Conservation (phyloP, 108 stramenopile species). For the Mayamaea pseudoterrestris region DNA sequence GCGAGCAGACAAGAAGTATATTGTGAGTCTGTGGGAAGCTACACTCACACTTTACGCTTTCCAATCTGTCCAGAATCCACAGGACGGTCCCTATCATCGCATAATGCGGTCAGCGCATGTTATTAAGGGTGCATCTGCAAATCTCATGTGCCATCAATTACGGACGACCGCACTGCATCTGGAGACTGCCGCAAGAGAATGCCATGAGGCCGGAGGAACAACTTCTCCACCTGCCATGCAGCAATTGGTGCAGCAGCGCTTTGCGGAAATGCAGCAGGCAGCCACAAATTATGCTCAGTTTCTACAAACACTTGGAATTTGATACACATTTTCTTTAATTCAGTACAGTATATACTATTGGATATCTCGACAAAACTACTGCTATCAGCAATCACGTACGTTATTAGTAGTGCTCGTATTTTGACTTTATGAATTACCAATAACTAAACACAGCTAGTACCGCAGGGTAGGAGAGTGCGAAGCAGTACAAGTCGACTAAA, state of each 20-base stretch:
- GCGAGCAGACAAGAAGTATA: too few relatives aligned
- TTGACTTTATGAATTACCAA: too few relatives aligned
- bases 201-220: constrained; percentile 17
- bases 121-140: constrained; percentile 87
- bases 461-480: too few relatives aligned
- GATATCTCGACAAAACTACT: too few relatives aligned
- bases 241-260: constrained; percentile 24
- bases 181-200: constrained; percentile 44
- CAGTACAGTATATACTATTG: too few relatives aligned
- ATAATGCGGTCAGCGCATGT: constrained; percentile 77
- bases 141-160: constrained; percentile 82
- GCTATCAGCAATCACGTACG: too few relatives aligned
- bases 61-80: constrained; percentile 27
- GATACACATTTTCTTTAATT: too few relatives aligned
- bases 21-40: background rate
- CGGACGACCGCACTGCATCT: constrained; percentile 45
- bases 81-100: constrained; percentile 38
- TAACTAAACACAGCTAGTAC: too few relatives aligned
- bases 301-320: constrained; percentile 37
- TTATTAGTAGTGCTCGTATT: too few relatives aligned
- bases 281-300: constrained; percentile 46
- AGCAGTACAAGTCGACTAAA: too few relatives aligned
- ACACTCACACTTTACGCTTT: background rate
- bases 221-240: constrained; percentile 7
- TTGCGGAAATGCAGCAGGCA: constrained; percentile 34